Percentiles rank a stretch among this genome's conserved stretches.
These are phyloP conservation scores for Rhizopogon salebrosus DNA, from an alignment of 768 basidiomycete genomes.

Conservation along the genomic window DNA sequence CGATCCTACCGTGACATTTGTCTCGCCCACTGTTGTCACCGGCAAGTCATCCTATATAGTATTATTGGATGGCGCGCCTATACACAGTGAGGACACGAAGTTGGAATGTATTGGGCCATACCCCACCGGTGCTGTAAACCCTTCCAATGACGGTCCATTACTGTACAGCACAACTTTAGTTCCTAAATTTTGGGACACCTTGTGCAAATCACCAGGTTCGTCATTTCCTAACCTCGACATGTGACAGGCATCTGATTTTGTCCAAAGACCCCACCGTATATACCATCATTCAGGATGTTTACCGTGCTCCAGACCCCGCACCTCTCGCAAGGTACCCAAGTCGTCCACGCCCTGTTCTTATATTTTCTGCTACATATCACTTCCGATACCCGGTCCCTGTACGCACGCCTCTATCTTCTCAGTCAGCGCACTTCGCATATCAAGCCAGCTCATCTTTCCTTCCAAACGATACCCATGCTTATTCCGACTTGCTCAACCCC, in stretches of 20 bases:
- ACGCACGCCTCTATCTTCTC: conserved; percentile 11
- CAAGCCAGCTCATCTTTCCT: neutral
- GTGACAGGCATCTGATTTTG: conserved; percentile 12
- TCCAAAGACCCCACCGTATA: conserved; percentile 60
- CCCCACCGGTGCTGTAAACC: conserved; percentile 21
- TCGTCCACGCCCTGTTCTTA: conserved; percentile 25
- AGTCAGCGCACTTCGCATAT: conserved; percentile 4
- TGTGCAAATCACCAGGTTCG: conserved; percentile 50
- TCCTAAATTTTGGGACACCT: conserved; percentile 60
- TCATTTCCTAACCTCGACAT: neutral
- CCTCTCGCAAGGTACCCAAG: conserved; percentile 14
- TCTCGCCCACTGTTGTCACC: conserved; percentile 40
- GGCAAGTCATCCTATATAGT: conserved; percentile 57
- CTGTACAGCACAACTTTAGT: conserved; percentile 59
- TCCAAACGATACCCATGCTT: neutral
- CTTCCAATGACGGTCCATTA: conserved; percentile 26
- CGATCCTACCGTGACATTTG: conserved; percentile 64
- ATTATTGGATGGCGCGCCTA: conserved; percentile 39
- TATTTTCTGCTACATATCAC: conserved; percentile 57
- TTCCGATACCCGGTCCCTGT: conserved; percentile 37
- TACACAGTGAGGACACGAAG: conserved; percentile 47
- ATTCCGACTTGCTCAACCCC: neutral
- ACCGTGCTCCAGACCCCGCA: conserved; percentile 22
- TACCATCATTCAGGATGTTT: conserved; percentile 62
- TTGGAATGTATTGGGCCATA: conserved; percentile 29